Evolutionary conservation across 1,284 basidiomycete species (phyloP).

Genomic region (Cutaneotrichosporon mucoides): DNA sequence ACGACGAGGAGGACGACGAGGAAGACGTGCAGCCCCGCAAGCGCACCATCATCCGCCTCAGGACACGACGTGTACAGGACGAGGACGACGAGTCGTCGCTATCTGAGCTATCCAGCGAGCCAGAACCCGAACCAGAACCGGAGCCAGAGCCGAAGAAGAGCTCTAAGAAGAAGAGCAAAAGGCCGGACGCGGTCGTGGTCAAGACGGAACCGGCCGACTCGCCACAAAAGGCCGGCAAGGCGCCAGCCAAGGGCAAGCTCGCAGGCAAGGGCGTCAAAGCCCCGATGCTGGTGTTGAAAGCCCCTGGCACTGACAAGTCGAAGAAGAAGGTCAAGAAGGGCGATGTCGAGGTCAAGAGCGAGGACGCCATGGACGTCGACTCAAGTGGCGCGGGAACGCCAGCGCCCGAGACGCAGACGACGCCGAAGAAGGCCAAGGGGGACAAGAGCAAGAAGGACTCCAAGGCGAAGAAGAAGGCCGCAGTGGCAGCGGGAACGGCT

Average conservation of each 20-base stretch:
- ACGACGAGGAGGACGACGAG: constrained; percentile 12
- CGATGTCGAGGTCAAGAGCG: constrained; percentile 9
- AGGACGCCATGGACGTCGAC: constrained; percentile 22
- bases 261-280: constrained; percentile 20
- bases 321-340: constrained; percentile 14
- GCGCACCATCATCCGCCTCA: constrained; percentile 9
- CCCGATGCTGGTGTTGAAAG: constrained; percentile 19
- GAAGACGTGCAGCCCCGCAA: constrained; percentile 3
- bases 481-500: background rate
- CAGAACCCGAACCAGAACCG: constrained; percentile 4
- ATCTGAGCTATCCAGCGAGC: constrained; percentile 8
- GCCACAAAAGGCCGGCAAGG: constrained; percentile 8
- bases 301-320: background rate
- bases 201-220: constrained; percentile 5
- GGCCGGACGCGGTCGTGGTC: constrained; percentile 10
- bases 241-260: constrained; percentile 11
- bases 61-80: constrained; percentile 7
- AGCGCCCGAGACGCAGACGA: background rate
- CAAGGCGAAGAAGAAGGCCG: constrained; percentile 23
- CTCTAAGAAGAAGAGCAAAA: constrained; percentile 13
- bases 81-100: constrained; percentile 21
- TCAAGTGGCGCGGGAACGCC: constrained; percentile 6
- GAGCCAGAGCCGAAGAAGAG: constrained; percentile 8
- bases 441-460: background rate
- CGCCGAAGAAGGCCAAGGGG: constrained; percentile 6